phyloP scores from a whole-genome alignment of 768 basidiomycete species.

The Lentinula edodes region DNA sequence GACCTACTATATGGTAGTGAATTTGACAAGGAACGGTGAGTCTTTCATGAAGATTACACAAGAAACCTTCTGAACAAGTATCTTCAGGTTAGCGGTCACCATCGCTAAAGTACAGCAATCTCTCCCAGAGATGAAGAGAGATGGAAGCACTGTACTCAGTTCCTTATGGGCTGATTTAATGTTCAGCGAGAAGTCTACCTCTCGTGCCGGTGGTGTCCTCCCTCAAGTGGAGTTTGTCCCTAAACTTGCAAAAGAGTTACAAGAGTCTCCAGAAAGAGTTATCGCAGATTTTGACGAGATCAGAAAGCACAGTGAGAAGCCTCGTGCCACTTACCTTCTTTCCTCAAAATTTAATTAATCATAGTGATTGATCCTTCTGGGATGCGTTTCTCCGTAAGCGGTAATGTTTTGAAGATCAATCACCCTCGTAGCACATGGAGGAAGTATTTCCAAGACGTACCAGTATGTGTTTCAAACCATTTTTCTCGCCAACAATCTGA shows the following conservation, averaged over 20 bases:
- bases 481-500: background rate
- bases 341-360: background rate
- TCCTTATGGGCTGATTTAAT: conserved; percentile 66
- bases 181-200: conserved; percentile 65
- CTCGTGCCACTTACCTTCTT: too few species aligned
- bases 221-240: conserved; percentile 79
- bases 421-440: conserved; percentile 73
- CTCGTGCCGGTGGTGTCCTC: conserved; percentile 61
- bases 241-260: conserved; percentile 61
- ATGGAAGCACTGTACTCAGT: conserved; percentile 73
- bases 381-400: conserved; percentile 86
- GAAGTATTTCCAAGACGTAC: conserved; percentile 61
- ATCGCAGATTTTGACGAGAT: conserved; percentile 73
- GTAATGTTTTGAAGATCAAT: conserved; percentile 66
- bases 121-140: conserved; percentile 87
- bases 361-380: conserved; percentile 80
- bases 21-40: conserved; percentile 76
- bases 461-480: conserved; percentile 35
- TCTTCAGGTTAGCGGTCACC: conserved; percentile 67
- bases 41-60: background rate
- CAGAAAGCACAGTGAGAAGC: conserved; percentile 53
- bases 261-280: conserved; percentile 67
- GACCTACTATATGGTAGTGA: conserved; percentile 72
- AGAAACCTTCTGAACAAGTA: background rate
- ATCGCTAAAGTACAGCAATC: conserved; percentile 87